Conservation (phyloP, 495 filamentous ascomycete species). For the Penicillium paradoxum region DNA sequence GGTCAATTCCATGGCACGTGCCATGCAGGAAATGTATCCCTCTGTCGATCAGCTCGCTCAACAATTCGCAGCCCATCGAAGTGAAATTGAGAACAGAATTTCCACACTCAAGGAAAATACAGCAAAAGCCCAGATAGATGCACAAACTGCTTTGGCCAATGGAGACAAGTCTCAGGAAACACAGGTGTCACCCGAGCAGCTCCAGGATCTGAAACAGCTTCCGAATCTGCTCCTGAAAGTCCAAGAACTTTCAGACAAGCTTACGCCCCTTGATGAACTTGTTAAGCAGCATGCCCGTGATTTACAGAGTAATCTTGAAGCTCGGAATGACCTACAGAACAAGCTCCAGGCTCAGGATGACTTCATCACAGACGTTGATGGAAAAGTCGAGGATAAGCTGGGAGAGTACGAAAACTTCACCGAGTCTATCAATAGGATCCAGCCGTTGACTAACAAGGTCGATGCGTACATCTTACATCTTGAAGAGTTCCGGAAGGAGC, state of each 20-base stretch:
- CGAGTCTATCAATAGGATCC: not conserved
- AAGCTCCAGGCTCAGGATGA: not conserved
- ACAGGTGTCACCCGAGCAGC: not conserved
- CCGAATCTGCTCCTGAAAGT: not conserved
- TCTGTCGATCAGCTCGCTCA: slow-evolving; percentile 6
- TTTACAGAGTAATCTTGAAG: not conserved
- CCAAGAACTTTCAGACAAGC: not conserved
- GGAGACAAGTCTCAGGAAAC: not conserved
- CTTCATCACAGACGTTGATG: not conserved
- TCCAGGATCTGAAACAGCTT: not conserved
- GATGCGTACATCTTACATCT: not conserved
- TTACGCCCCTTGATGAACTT: not conserved
- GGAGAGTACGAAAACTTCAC: not conserved
- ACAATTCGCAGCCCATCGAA: not conserved
- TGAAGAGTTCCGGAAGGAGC: not conserved
- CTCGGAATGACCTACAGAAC: not conserved
- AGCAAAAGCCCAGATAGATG: not conserved
- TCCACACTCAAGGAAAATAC: not conserved
- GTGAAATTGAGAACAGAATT: not conserved
- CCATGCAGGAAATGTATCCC: slow-evolving; percentile 37
- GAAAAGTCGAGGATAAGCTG: not conserved
- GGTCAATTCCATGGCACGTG: slow-evolving; percentile 31
- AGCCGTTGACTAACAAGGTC: not conserved
- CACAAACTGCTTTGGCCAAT: not conserved
- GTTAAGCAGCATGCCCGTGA: not conserved